Percentiles rank a stretch among this genome's conserved stretches.
Conservation (phyloP, 2,329 filamentous ascomycete species). For the Thielaviopsis populi region DNA sequence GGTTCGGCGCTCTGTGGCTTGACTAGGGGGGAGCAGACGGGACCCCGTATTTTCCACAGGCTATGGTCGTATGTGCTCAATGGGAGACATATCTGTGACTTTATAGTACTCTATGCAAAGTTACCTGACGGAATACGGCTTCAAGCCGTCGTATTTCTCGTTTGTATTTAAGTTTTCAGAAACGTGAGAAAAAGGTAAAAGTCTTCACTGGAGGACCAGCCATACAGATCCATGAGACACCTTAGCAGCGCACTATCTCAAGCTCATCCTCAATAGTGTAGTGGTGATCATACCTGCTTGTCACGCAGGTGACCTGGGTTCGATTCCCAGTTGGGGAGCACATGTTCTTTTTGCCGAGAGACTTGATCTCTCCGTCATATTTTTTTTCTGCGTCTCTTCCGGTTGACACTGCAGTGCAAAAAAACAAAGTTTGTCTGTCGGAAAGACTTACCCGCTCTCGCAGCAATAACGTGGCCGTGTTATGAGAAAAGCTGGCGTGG, state of each 20-base stretch:
- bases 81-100: not conserved
- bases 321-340: conserved; percentile 13
- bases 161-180: no score
- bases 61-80: conserved; percentile 10
- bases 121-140: not conserved
- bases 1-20: conserved; percentile 8
- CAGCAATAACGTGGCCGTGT: no score
- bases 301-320: conserved; percentile 15
- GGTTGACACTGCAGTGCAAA: no score
- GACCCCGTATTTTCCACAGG: conserved; percentile 10
- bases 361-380: no score
- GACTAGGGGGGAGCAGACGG: conserved; percentile 9
- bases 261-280: conserved; percentile 11
- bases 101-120: not conserved
- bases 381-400: no score
- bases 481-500: not conserved
- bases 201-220: no score
- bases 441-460: no score
- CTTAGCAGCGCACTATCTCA: not conserved
- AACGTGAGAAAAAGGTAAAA: no score
- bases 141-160: no score
- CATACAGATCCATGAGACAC: no score
- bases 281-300: conserved; percentile 4
- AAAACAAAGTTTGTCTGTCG: no score
- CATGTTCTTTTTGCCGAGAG: not conserved